phyloP scores from a whole-genome alignment of 108 stramenopile species.

The Heterococcus sp. region DNA sequence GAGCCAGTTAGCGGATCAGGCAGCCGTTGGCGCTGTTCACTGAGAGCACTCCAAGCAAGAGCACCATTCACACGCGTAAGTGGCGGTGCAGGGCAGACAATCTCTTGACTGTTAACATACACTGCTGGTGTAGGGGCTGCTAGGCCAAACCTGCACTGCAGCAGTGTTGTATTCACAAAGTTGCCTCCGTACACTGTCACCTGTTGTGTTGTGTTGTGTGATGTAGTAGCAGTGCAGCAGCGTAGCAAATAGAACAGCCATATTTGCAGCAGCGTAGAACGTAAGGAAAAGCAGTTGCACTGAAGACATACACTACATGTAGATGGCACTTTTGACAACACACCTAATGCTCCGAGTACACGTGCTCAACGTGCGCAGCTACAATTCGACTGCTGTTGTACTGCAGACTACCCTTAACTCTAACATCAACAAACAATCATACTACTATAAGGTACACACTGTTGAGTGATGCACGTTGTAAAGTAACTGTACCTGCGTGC shows the following conservation, averaged over 20 bases:
- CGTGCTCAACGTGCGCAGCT: background rate
- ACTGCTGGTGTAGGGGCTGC: conserved; percentile 53
- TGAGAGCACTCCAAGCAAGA: conserved; percentile 30
- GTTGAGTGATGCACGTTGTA: too few species aligned
- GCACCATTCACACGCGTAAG: conserved; percentile 34
- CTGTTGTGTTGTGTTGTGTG: conserved; percentile 14
- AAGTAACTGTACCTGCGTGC: background rate
- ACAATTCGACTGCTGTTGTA: too few species aligned
- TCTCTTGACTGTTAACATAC: conserved; percentile 50
- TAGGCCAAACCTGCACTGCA: conserved; percentile 64
- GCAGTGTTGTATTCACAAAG: conserved; percentile 61
- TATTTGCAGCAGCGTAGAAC: background rate
- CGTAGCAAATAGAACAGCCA: background rate
- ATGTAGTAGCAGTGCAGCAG: conserved; percentile 14
- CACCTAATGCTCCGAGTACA: background rate
- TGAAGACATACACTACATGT: background rate
- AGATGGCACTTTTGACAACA: background rate
- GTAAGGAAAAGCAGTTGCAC: background rate
- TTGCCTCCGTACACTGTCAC: conserved; percentile 62
- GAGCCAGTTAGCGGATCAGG: conserved; percentile 33
- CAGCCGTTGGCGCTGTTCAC: conserved; percentile 41
- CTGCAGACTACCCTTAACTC: too few species aligned
- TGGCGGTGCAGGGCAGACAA: conserved; percentile 62
- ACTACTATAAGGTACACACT: too few species aligned
- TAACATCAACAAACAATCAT: too few species aligned